phyloP scores from a whole-genome alignment of 306 rosid species.

The Rosa rugosa region DNA sequence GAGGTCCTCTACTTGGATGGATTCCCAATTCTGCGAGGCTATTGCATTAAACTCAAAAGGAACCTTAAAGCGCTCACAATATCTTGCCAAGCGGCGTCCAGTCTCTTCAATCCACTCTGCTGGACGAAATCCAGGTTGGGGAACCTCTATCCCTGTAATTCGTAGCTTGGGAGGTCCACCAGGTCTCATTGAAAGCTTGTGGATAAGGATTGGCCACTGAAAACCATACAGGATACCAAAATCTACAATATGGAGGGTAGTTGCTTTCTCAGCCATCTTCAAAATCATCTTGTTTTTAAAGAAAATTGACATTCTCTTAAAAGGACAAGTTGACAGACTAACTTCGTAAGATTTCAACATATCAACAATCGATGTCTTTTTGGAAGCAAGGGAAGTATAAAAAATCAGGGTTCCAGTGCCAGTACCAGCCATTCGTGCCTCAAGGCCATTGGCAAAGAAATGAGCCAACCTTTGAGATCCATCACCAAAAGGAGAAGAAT shows the following conservation, averaged over 20 bases:
- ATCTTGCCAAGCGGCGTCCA: conserved; percentile 64
- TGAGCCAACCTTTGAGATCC: conserved; percentile 44
- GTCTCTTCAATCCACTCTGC: conserved; percentile 68
- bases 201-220: conserved; percentile 39
- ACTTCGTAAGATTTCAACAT: conserved; percentile 36
- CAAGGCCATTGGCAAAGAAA: conserved; percentile 38
- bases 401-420: conserved; percentile 20
- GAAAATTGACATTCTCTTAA: conserved; percentile 31
- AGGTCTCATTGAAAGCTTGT: conserved; percentile 21
- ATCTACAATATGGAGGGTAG: conserved; percentile 37
- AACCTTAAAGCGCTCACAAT: conserved; percentile 67
- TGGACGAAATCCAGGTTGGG: conserved; percentile 85
- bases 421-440: conserved; percentile 41
- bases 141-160: conserved; percentile 76
- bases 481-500: conserved; percentile 38
- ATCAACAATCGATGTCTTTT: conserved; percentile 17
- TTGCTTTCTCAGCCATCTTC: conserved; percentile 31
- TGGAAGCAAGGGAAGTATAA: conserved; percentile 19
- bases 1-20: conserved; percentile 58
- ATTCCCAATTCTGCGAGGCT: conserved; percentile 65
- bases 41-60: conserved; percentile 70
- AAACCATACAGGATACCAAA: conserved; percentile 34
- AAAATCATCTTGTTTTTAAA: conserved; percentile 35
- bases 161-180: conserved; percentile 45
- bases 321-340: conserved; percentile 28